Evolutionary conservation across 2,329 filamentous ascomycete species (phyloP), one percentile per base, ranked within the genome.

Genomic region (Colletotrichum agaves): DNA sequence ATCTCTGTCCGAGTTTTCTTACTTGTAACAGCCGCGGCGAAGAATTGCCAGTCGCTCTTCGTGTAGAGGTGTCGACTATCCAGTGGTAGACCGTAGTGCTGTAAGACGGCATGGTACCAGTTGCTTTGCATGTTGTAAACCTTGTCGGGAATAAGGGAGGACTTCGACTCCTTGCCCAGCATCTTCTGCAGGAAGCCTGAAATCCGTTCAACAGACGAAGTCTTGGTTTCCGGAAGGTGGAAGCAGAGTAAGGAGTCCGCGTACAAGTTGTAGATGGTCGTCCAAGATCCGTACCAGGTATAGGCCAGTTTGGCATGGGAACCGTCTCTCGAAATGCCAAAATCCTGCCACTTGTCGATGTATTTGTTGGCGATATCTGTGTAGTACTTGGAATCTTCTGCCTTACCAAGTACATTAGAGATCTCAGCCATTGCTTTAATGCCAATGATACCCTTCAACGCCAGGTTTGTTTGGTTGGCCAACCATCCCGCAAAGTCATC

Each of bases 11-110:
- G 86, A 1, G 91, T 91, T 65, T 84, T 80, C 75, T 87, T 86
- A 72, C 88, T 89, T 4, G 92, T 88, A 5, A 97, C 91, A 2
- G 93, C 92, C 52, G 93, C 93, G 0, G 93, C 92, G 77, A 96
- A 94, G 77, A 97, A 94, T 73, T 96, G 91, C 93, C 93, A 97
- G 79, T 97, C 93, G 33, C 91, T 93, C 80, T 97, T 97, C 37
- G 93, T 91, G 78, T 96, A 96, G 3, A 95, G 78, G 77, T 96
- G 93, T 47, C 93, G 88, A 72, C 87, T 91, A 78, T 97, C 93
- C 7, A 97, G 86, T 0, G 93, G 93, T 3, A 97, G 81, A 1
- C 93, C 93, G 77, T 95, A 97, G 73, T 87, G 89, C 77, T 97
- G 93, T 71, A 93, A 87, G 10, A 95, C 92, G 13, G 87, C 85